Evolutionary conservation across 1,284 basidiomycete species (phyloP).

Genomic region (Apiotrichum akiyoshidainum): DNA sequence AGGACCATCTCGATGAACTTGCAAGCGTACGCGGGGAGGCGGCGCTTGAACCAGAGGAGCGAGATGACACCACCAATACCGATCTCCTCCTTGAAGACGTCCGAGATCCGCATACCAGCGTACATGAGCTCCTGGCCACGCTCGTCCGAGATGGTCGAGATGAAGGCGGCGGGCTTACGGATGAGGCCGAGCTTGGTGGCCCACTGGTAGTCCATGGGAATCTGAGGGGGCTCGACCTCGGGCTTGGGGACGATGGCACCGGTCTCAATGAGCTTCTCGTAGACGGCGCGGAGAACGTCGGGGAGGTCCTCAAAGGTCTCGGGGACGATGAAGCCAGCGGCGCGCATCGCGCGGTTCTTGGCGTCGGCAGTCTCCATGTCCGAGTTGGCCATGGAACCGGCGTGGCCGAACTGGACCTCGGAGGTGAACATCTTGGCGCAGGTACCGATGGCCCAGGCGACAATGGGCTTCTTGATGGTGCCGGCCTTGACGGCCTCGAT

Average conservation of each 20-base stretch:
- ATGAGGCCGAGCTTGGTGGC: conserved; percentile 96
- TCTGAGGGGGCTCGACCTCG: conserved; percentile 88
- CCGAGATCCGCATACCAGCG: conserved; percentile 97
- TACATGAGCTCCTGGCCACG: conserved; percentile 97
- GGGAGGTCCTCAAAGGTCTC: conserved; percentile 98
- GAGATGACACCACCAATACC: conserved; percentile 96
- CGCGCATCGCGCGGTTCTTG: conserved; percentile 94
- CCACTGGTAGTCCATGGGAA: conserved; percentile 99
- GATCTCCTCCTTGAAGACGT: conserved; percentile 97
- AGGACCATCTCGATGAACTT: conserved; percentile 99
- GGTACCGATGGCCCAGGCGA: conserved; percentile 99
- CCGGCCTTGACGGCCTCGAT: conserved; percentile 96
- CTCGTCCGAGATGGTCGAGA: conserved; percentile 99
- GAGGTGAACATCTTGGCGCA: conserved; percentile 99
- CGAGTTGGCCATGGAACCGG: conserved; percentile 96
- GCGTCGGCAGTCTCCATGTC: conserved; percentile 95
- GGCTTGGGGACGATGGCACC: conserved; percentile 69
- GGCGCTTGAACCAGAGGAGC: conserved; percentile 96
- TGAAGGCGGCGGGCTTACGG: conserved; percentile 98
- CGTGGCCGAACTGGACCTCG: conserved; percentile 99
- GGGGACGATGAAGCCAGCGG: conserved; percentile 92
- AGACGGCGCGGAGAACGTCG: conserved; percentile 74
- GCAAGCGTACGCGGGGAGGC: conserved; percentile 57
- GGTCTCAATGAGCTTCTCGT: conserved; percentile 71
- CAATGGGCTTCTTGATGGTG: conserved; percentile 94